Conservation (phyloP, 2,329 filamentous ascomycete genomes). For the Neoascochyta sp. region DNA sequence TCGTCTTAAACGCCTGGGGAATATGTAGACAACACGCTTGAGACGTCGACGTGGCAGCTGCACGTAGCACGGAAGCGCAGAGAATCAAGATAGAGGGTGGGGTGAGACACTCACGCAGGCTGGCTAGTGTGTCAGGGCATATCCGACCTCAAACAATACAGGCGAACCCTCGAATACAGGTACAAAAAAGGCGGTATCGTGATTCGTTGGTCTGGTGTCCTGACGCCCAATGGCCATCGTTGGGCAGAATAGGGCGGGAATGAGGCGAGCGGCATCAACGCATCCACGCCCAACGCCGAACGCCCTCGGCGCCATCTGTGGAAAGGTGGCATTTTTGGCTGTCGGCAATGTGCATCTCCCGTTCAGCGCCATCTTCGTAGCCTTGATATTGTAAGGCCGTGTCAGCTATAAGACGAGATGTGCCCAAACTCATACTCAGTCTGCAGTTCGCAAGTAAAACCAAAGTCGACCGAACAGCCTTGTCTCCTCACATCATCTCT, state of each 20-base stretch:
- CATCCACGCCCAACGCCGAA: constrained; percentile 23
- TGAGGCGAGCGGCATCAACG: constrained; percentile 30
- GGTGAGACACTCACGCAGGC: constrained; percentile 8
- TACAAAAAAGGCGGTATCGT: constrained; percentile 9
- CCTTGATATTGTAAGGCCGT: constrained; percentile 5
- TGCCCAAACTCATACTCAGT: constrained; percentile 16
- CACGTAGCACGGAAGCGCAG: constrained; percentile 9
- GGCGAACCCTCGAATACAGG: constrained; percentile 7
- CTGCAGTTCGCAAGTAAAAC: constrained; percentile 7
- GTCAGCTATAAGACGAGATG: constrained; percentile 19
- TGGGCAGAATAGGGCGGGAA: constrained; percentile 27
- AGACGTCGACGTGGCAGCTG: constrained; percentile 20
- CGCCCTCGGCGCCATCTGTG: constrained; percentile 5
- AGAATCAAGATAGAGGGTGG: constrained; percentile 6
- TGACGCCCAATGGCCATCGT: constrained; percentile 25
- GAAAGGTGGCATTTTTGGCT: constrained; percentile 4
- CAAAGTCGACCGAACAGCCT: constrained; percentile 9
- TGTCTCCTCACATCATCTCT: constrained; percentile 3
- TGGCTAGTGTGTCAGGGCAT: constrained; percentile 3
- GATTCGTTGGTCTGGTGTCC: constrained; percentile 13
- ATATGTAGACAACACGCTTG: constrained; percentile 5
- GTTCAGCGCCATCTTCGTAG: constrained; percentile 8
- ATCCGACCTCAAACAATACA: constrained; percentile 5
- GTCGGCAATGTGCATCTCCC: constrained; percentile 10
- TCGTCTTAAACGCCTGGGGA: constrained; percentile 19